Evolutionary conservation across 768 basidiomycete species (phyloP).

Genomic region (Rhodotorula paludigena): DNA sequence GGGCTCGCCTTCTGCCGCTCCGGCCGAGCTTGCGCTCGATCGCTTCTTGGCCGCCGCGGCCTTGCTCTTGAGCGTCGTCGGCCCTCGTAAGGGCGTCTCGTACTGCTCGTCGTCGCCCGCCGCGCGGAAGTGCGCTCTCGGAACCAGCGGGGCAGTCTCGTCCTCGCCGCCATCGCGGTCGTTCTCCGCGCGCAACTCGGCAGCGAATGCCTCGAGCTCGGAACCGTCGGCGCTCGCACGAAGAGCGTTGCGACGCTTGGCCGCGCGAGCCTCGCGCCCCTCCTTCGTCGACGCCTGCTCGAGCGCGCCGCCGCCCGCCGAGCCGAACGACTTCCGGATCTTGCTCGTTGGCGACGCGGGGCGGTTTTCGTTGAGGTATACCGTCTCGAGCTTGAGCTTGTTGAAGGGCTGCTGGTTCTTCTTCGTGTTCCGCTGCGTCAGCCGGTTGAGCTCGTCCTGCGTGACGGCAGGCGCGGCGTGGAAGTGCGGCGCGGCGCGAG

Average conservation of each 20-base stretch:
- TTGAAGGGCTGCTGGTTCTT: slow-evolving; percentile 37
- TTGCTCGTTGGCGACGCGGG: slow-evolving; percentile 42
- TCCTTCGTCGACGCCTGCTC: slow-evolving; percentile 10
- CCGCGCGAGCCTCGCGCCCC: slow-evolving; percentile 15
- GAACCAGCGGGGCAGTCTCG: not conserved
- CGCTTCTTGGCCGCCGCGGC: slow-evolving; percentile 8
- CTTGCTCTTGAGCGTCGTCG: not conserved
- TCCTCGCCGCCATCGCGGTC: not conserved
- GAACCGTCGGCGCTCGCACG: slow-evolving; percentile 27
- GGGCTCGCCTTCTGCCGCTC: not conserved
- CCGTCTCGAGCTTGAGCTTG: slow-evolving; percentile 30
- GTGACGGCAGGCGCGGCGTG: slow-evolving; percentile 31
- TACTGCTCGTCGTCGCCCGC: slow-evolving; percentile 38
- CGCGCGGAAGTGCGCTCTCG: slow-evolving; percentile 24
- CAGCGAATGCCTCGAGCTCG: slow-evolving; percentile 5
- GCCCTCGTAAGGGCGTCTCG: not conserved
- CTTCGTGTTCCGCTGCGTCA: slow-evolving; percentile 39
- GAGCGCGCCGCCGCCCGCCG: not conserved
- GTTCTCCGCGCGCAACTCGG: not conserved
- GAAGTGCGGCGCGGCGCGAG: slow-evolving; percentile 6
- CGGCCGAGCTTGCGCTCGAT: not conserved
- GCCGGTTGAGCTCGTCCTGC: slow-evolving; percentile 24
- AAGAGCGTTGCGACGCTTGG: slow-evolving; percentile 21
- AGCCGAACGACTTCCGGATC: slow-evolving; percentile 31
- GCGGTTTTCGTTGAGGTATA: slow-evolving; percentile 36